Conservation (phyloP, 805 yeast species). For the Blastobotrys terrestris region DNA sequence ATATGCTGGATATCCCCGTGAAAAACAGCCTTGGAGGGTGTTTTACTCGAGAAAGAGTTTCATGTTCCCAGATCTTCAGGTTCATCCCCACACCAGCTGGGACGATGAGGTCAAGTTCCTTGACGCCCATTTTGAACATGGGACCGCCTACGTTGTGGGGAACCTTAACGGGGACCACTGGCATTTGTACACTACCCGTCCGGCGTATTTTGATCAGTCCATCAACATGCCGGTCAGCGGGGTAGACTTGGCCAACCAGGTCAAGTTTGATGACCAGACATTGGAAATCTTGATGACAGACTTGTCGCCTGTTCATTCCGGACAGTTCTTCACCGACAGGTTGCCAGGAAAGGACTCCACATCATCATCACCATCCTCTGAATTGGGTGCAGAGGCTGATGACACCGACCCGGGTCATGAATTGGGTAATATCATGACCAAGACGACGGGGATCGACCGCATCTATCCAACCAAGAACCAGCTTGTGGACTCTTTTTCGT, state of each 20-base stretch:
- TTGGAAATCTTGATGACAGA: constrained; percentile 90
- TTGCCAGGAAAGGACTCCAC: constrained; percentile 29
- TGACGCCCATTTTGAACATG: constrained; percentile 55
- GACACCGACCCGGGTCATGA: constrained; percentile 74
- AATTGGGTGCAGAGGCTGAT: constrained; percentile 30
- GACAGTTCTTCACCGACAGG: constrained; percentile 53
- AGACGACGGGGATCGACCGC: constrained; percentile 52
- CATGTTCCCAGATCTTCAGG: constrained; percentile 86
- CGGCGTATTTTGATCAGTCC: constrained; percentile 34
- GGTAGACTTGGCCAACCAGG: constrained; percentile 3
- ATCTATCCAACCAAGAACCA: constrained; percentile 40
- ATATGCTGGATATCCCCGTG: constrained; percentile 37
- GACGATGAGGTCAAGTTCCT: constrained; percentile 66
- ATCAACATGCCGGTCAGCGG: constrained; percentile 6
- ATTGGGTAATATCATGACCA: constrained; percentile 65
- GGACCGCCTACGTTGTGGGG: constrained; percentile 73
- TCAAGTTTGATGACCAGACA: constrained; percentile 51
- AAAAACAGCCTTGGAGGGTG: constrained; percentile 48
- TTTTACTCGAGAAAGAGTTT: constrained; percentile 89
- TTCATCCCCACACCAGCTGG: constrained; percentile 81
- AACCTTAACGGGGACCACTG: constrained; percentile 78
- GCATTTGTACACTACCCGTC: constrained; percentile 63
- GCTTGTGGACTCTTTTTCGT: constrained; percentile 77
- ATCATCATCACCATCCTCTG: constrained; percentile 26
- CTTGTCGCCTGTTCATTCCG: constrained; percentile 50